phyloP scores from a whole-genome alignment of 1,284 basidiomycete genomes.

The Athelia psychrophila region DNA sequence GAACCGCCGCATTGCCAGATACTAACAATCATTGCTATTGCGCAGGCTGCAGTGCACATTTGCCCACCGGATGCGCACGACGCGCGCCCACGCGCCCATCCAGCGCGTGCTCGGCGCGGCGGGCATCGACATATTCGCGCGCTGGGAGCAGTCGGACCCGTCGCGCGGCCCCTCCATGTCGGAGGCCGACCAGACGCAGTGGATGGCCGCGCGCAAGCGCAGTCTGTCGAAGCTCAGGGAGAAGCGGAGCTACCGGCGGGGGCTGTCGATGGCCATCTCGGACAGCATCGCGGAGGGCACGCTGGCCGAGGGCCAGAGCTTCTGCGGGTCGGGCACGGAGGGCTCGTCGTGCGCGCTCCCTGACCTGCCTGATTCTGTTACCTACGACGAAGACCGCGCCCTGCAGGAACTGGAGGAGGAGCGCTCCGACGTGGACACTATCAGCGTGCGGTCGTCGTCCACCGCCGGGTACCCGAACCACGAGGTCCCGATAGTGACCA shows the following conservation, averaged over 20 bases:
- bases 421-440: neutral
- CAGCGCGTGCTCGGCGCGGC: conserved; percentile 61
- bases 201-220: conserved; percentile 42
- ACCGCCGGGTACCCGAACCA: neutral
- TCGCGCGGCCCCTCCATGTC: conserved; percentile 13
- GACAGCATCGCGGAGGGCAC: neutral
- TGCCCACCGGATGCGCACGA: conserved; percentile 72
- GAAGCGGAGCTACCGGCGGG: conserved; percentile 11
- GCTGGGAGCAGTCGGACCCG: conserved; percentile 15
- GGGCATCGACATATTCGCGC: conserved; percentile 33
- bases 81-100: conserved; percentile 70
- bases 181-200: conserved; percentile 34
- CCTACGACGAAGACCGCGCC: too few relatives aligned
- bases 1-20: neutral
- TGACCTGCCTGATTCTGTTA: neutral
- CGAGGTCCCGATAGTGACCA: neutral
- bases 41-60: conserved; percentile 54
- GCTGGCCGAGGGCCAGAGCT: neutral
- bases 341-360: neutral
- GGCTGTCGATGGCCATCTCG: neutral
- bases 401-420: neutral
- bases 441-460: neutral
- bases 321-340: neutral
- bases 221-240: conserved; percentile 38
- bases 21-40: neutral